Base-by-base conservation (phyloP, 352 stramenopile genomes). In the Globisporangium cystogenes region DNA sequence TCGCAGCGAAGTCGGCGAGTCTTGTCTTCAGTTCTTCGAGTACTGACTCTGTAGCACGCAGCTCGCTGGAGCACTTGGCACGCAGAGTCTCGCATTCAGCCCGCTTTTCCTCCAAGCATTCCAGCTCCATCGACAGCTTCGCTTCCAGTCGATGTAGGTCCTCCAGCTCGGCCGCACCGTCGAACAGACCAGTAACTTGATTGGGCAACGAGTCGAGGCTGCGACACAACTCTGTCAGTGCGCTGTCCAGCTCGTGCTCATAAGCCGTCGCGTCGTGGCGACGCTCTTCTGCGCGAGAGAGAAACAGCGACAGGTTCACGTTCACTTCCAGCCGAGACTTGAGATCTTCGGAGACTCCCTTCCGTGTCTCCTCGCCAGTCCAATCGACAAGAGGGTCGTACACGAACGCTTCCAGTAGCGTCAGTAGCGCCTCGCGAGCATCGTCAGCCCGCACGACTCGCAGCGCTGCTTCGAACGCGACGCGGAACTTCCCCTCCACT, bases 311-410 rank as follows among this genome's bases (percentile, higher is more conserved):
- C 14, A 95, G 60, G 20, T 93, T 91, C 43, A 95, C 82, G 35
- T 91, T 90, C 41, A 85, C 78, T 52, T 93, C 84, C 24, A 95
- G 64, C 0, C 84, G 78, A 29, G 81, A 69, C 53, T 90, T 90
- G 27, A 79, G 62, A 35, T 84, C 73, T 36, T 62, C 67, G 18
- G 60, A 66, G 18, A 57, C 49, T 20, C 66, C 64, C 29, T 64
- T 67, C 33, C 67, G 57, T 37, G 60, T 73, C 31, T 79, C 72
- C 10, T 76, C 74, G 18, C 52, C 50, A 29, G 71, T 73, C 86
- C 86, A 96, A 46, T 96, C 81, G 7, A 81, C 67, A 3, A 96
- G 67, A 21, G 86, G 86, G 14, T 90, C 84, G 55, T 96, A 94
- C 43, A 93, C 82, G 42, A 96, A 96, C 15, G 85, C 81, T 42